Percentiles rank a stretch among this genome's conserved stretches.
These are phyloP conservation scores for Aspergillaceae sp. DNA, from an alignment of 2,329 filamentous ascomycete genomes.

Conservation along the genomic window DNA sequence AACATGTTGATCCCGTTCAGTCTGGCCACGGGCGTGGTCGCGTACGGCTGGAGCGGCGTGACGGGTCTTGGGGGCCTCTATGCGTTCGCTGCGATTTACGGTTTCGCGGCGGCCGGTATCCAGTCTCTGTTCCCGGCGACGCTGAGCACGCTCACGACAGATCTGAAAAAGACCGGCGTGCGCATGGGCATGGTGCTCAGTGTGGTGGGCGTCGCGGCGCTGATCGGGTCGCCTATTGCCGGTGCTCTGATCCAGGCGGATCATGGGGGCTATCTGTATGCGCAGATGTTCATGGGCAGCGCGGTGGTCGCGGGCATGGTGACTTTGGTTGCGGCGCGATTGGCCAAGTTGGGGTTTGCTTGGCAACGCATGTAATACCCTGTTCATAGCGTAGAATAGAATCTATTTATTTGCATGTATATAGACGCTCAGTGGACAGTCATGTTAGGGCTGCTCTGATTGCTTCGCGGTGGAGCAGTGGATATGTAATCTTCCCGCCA, in stretches of 20 bases:
- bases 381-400: not conserved
- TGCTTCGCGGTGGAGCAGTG: not conserved
- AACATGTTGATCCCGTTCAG: conserved; percentile 52
- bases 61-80: conserved; percentile 45
- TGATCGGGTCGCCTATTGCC: conserved; percentile 49
- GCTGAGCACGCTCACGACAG: conserved; percentile 46
- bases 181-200: conserved; percentile 51
- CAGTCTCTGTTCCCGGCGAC: conserved; percentile 60
- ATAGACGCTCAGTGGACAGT: not conserved
- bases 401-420: too few relatives aligned
- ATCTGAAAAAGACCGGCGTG: conserved; percentile 47
- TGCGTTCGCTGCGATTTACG: conserved; percentile 55
- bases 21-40: conserved; percentile 33
- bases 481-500: too few relatives aligned
- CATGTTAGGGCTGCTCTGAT: not conserved
- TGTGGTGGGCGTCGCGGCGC: conserved; percentile 45
- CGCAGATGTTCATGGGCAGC: conserved; percentile 44
- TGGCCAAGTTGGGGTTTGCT: conserved; percentile 29
- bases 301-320: conserved; percentile 37
- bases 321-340: conserved; percentile 35
- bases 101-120: conserved; percentile 54
- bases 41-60: conserved; percentile 54
- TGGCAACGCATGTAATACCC: conserved; percentile 24
- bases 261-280: conserved; percentile 41
- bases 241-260: conserved; percentile 43